These are phyloP conservation scores for Aphanomyces invadans DNA, from an alignment of 352 stramenopile genomes.

Conservation along the genomic window DNA sequence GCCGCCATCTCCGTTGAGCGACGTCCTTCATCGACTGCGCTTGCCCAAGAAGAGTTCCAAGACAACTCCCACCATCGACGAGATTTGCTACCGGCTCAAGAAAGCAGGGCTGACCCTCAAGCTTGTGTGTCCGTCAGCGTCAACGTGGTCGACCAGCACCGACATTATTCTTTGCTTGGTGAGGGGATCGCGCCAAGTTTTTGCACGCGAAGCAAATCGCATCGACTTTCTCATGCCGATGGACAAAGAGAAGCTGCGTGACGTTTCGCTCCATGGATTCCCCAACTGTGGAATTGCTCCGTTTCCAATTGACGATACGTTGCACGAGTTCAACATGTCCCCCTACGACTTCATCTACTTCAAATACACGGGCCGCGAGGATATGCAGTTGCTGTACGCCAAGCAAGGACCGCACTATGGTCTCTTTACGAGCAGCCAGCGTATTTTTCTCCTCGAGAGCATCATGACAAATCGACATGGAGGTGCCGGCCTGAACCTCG, in stretches of 20 bases:
- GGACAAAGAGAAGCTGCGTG: slow-evolving; percentile 49
- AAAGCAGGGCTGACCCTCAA: slow-evolving; percentile 51
- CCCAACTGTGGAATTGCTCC: slow-evolving; percentile 59
- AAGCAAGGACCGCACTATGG: slow-evolving; percentile 28
- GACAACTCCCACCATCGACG: slow-evolving; percentile 1
- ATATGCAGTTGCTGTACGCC: slow-evolving; percentile 2
- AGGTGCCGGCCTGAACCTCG: slow-evolving; percentile 39
- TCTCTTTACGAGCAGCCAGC: slow-evolving; percentile 67
- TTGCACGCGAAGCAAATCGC: slow-evolving; percentile 53
- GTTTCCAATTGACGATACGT: slow-evolving; percentile 73
- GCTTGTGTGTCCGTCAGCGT: slow-evolving; percentile 49
- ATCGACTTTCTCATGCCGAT: slow-evolving; percentile 69
- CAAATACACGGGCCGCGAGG: neutral
- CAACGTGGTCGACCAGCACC: slow-evolving; percentile 26
- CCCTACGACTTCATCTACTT: slow-evolving; percentile 17
- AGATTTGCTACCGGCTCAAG: slow-evolving; percentile 29
- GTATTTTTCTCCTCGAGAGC: slow-evolving; percentile 69
- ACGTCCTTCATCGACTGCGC: neutral
- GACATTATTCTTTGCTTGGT: slow-evolving; percentile 71
- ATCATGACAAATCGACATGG: slow-evolving; percentile 59
- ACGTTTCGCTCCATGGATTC: slow-evolving; percentile 53
- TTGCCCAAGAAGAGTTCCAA: neutral
- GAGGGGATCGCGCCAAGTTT: slow-evolving; percentile 53
- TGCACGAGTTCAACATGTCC: slow-evolving; percentile 60
- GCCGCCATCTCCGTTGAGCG: slow-evolving; percentile 33